A percentile compares a stretch with the other conserved stretches of the same genome.
phyloP scores from a whole-genome alignment of 139 green algal species.

The Volvox reticuliferus region DNA sequence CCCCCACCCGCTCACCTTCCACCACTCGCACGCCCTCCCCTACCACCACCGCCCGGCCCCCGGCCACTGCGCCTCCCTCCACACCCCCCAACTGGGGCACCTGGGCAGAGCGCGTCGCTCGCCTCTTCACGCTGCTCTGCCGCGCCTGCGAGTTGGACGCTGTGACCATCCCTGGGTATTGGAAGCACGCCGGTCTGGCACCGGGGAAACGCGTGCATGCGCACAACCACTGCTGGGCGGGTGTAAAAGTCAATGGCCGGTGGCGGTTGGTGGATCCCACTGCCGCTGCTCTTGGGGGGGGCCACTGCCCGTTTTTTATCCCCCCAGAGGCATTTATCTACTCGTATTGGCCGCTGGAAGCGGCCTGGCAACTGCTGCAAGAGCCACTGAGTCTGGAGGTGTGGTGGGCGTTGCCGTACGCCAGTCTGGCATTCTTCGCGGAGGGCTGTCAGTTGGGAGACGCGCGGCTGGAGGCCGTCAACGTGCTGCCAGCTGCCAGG shows the following conservation, averaged over 20 bases:
- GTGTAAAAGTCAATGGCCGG: conserved; percentile 59
- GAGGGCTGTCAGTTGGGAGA: conserved; percentile 29
- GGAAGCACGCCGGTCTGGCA: conserved; percentile 52
- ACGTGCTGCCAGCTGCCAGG: conserved; percentile 17
- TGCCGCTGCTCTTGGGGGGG: conserved; percentile 48
- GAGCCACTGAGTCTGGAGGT: conserved; percentile 47
- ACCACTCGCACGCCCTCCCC: neutral
- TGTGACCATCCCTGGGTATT: conserved; percentile 68
- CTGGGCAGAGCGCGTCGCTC: conserved; percentile 68
- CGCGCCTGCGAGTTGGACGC: conserved; percentile 67
- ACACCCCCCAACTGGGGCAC: conserved; percentile 52
- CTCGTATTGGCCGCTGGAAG: conserved; percentile 69
- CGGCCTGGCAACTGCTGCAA: conserved; percentile 70
- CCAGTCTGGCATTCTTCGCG: conserved; percentile 53
- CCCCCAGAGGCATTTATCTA: conserved; percentile 68
- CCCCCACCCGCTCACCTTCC: neutral
- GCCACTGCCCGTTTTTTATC: conserved; percentile 63
- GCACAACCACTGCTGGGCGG: conserved; percentile 81
- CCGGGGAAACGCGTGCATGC: conserved; percentile 55
- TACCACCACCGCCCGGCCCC: neutral
- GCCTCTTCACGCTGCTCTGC: conserved; percentile 61
- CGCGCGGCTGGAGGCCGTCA: conserved; percentile 7
- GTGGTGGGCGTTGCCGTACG: conserved; percentile 65
- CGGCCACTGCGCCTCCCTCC: neutral
- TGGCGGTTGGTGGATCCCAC: conserved; percentile 77